phyloP scores from a whole-genome alignment of 139 green algal species.

The Chlorella sp. region DNA sequence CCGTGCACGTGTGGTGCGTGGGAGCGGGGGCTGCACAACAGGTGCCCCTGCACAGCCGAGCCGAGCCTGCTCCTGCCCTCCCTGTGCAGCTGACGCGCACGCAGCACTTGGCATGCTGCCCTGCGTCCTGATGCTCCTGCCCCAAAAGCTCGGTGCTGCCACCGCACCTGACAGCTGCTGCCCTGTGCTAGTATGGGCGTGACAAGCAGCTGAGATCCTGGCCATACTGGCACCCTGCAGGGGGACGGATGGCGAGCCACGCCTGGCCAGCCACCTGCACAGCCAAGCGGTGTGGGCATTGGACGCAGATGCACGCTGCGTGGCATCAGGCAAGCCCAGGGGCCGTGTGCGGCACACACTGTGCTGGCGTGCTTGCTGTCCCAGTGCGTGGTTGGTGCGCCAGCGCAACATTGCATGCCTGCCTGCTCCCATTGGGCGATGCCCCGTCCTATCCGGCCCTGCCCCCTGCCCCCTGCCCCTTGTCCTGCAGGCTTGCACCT shows the following conservation, averaged over 20 bases:
- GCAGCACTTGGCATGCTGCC: background rate
- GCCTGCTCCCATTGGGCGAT: too few relatives aligned
- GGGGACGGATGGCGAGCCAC: background rate
- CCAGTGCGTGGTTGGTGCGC: background rate
- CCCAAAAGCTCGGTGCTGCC: too few relatives aligned
- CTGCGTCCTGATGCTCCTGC: background rate
- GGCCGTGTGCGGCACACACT: background rate
- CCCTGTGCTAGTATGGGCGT: background rate
- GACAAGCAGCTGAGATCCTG: background rate
- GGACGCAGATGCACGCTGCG: background rate
- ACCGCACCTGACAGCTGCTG: background rate
- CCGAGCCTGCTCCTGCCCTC: background rate
- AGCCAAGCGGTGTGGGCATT: background rate
- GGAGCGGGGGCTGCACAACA: background rate
- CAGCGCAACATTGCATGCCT: too few relatives aligned
- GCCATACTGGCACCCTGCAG: background rate
- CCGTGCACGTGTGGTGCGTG: constrained; percentile 13
- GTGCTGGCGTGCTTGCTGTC: background rate
- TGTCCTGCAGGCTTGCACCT: too few relatives aligned
- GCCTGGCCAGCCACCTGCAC: background rate
- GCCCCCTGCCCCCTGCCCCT: too few relatives aligned
- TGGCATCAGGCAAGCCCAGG: background rate
- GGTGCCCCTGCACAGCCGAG: too few relatives aligned
- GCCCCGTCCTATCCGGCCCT: too few relatives aligned
- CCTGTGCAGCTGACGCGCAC: background rate